A percentile compares a stretch with the other conserved stretches of the same genome.
phyloP scores from a whole-genome alignment of 441 rosid species.

The Viola pubescens region DNA sequence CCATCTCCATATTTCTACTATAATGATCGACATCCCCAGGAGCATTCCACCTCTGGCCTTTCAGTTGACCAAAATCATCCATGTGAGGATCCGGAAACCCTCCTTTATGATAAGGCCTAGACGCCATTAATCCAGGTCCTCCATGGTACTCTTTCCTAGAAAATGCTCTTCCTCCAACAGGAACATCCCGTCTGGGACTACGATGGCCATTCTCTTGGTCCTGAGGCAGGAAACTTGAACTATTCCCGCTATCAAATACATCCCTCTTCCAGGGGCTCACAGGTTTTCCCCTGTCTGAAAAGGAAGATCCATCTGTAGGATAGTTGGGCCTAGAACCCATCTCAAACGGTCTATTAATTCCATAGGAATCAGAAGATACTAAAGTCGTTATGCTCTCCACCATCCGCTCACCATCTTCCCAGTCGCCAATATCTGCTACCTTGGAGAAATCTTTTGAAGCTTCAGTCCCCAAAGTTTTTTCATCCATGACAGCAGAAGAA shows the following conservation, averaged over 20 bases:
- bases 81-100: constrained; percentile 46
- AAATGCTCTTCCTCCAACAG: constrained; percentile 40
- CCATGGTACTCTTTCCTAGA: constrained; percentile 57
- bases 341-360: constrained; percentile 49
- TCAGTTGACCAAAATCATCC: constrained; percentile 41
- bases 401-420: constrained; percentile 91
- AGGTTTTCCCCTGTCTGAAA: constrained; percentile 52
- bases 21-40: constrained; percentile 61
- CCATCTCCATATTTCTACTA: constrained; percentile 50
- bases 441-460: constrained; percentile 41
- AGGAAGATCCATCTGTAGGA: constrained; percentile 48
- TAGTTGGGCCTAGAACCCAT: constrained; percentile 37
- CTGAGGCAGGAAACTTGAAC: constrained; percentile 36
- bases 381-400: constrained; percentile 82
- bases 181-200: constrained; percentile 48
- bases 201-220: constrained; percentile 45
- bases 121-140: constrained; percentile 42
- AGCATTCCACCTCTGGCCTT: constrained; percentile 65
- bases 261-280: constrained; percentile 66
- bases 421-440: constrained; percentile 51
- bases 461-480: constrained; percentile 32
- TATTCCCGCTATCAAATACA: constrained; percentile 52
- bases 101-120: constrained; percentile 41
- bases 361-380: constrained; percentile 59
- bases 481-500: constrained; percentile 43